These are phyloP conservation scores for Aspergillus brunneoviolaceus DNA, from an alignment of 2,329 filamentous ascomycete species.

Conservation along the genomic window DNA sequence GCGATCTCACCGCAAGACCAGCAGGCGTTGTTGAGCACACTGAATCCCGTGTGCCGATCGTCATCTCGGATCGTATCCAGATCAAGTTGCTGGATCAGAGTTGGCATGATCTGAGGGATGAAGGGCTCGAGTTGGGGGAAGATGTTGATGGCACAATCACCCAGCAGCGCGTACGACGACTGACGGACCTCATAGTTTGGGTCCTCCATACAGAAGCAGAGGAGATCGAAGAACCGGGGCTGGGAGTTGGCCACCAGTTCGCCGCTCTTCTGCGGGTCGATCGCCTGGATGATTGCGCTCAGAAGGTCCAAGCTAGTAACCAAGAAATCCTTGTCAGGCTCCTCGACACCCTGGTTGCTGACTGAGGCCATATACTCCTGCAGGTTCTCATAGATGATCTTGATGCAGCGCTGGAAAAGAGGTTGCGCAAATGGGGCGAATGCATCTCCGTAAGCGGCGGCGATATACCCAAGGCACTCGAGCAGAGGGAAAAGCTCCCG, in stretches of 20 bases:
- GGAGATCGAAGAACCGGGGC: constrained; percentile 83
- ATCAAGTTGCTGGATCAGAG: constrained; percentile 85
- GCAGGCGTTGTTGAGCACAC: constrained; percentile 96
- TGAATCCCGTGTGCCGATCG: constrained; percentile 79
- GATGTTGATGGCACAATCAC: constrained; percentile 91
- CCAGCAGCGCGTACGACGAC: constrained; percentile 90
- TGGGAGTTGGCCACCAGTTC: constrained; percentile 73
- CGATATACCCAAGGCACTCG: constrained; percentile 95
- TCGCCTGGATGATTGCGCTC: constrained; percentile 87
- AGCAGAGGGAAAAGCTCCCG: constrained; percentile 90
- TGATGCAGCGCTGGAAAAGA: constrained; percentile 84
- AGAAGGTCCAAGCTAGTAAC: constrained; percentile 92
- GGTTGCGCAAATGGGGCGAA: constrained; percentile 84
- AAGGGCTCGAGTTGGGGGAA: constrained; percentile 76
- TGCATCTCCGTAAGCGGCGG: constrained; percentile 74
- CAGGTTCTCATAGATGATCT: constrained; percentile 87
- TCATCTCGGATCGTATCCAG: constrained; percentile 74
- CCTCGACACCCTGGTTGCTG: constrained; percentile 67
- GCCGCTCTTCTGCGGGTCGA: constrained; percentile 71
- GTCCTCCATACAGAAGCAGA: constrained; percentile 91
- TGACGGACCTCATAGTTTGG: constrained; percentile 88
- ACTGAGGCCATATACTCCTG: constrained; percentile 73
- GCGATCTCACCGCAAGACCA: constrained; percentile 95
- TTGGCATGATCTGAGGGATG: constrained; percentile 69
- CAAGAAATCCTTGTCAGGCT: constrained; percentile 93